Evolutionary conservation across 1,139 yeast species (phyloP).

Genomic region (Blastobotrys arbuscula): DNA sequence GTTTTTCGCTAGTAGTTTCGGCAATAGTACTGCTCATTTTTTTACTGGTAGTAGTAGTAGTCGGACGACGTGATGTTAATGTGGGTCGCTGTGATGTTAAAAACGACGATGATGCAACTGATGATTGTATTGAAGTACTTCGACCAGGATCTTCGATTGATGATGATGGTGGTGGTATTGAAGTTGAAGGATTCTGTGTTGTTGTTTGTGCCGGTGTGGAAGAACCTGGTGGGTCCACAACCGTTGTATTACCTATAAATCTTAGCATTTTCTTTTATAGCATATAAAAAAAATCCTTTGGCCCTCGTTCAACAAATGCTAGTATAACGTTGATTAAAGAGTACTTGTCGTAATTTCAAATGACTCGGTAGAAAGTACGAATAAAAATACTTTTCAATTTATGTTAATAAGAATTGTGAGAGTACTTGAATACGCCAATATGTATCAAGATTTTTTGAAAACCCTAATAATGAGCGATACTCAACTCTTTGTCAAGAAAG

Average conservation of each 20-base stretch:
- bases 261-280: neutral
- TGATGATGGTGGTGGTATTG: slow-evolving; percentile 1
- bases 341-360: neutral
- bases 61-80: neutral
- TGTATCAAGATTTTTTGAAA: no score
- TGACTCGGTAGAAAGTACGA: neutral
- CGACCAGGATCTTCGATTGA: no score
- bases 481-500: neutral
- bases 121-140: neutral
- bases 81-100: neutral
- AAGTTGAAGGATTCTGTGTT: neutral
- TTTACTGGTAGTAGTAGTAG: neutral
- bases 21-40: neutral
- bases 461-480: no score
- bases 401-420: no score
- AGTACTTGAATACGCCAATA: no score
- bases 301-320: neutral
- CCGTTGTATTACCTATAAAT: neutral
- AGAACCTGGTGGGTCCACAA: neutral
- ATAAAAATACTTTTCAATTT: neutral
- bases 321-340: neutral
- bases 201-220: neutral
- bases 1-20: neutral
- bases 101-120: neutral
- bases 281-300: neutral